Evolutionary conservation across 2,329 filamentous ascomycete genomes (phyloP).

Genomic region (Pseudocercospora pini-densiflorae): DNA sequence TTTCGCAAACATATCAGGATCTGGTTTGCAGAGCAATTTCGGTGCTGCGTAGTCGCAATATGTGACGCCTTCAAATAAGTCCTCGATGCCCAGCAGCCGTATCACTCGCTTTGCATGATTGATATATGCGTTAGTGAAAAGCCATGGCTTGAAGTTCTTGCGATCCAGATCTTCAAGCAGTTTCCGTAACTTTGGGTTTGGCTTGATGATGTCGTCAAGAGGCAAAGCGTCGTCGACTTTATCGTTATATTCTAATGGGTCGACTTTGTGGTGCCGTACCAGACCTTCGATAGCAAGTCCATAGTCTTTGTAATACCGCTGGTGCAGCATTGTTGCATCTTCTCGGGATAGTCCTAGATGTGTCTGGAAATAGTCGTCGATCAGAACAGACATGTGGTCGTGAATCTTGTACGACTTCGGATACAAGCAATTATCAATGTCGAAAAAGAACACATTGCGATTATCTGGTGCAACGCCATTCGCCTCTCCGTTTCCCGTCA

Average conservation of each 20-base stretch:
- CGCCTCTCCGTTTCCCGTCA: constrained; percentile 15
- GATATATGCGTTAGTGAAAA: constrained; percentile 95
- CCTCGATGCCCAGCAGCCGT: constrained; percentile 77
- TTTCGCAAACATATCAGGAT: constrained; percentile 80
- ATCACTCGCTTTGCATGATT: constrained; percentile 86
- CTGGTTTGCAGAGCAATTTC: constrained; percentile 85
- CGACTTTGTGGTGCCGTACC: constrained; percentile 91
- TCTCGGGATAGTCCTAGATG: constrained; percentile 75
- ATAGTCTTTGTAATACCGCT: constrained; percentile 93
- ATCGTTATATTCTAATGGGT: constrained; percentile 90
- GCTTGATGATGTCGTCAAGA: constrained; percentile 80
- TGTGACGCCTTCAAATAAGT: constrained; percentile 92
- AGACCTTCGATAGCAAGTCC: constrained; percentile 97
- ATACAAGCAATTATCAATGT: constrained; percentile 98
- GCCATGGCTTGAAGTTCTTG: constrained; percentile 84
- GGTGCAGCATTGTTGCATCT: constrained; percentile 84
- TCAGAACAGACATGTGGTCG: constrained; percentile 84
- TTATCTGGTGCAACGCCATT: constrained; percentile 13
- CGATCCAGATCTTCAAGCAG: constrained; percentile 83
- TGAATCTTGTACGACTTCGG: constrained; percentile 78
- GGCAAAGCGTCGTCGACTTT: constrained; percentile 95
- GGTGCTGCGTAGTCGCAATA: constrained; percentile 84
- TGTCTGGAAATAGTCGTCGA: constrained; percentile 66
- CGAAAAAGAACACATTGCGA: constrained; percentile 71
- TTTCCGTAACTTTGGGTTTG: constrained; percentile 72